phyloP scores from a whole-genome alignment of 305 asterid species.

The Solanum aculeatissimum region DNA sequence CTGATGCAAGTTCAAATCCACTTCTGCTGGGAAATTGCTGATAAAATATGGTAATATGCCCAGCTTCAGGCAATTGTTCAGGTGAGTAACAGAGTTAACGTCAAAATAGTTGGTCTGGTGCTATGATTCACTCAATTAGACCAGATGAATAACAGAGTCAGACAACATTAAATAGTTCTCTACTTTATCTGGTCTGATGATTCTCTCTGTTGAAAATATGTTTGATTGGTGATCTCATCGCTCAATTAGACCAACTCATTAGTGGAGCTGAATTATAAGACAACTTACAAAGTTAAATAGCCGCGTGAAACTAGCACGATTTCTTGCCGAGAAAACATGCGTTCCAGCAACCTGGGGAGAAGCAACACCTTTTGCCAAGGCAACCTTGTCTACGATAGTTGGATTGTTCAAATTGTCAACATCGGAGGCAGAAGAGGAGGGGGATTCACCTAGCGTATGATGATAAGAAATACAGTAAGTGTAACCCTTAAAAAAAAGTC shows the following conservation, averaged over 20 bases:
- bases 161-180: not conserved
- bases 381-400: conserved; percentile 49
- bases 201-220: not conserved
- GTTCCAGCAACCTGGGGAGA: conserved; percentile 37
- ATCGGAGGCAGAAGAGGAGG: conserved; percentile 85
- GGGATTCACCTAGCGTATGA: conserved; percentile 56
- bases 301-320: conserved; percentile 22
- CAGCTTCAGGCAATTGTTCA: not conserved
- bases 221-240: not conserved
- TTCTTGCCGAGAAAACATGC: conserved; percentile 19
- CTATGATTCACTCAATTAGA: not conserved
- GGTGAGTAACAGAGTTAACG: not conserved
- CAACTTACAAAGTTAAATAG: conserved; percentile 33
- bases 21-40: not conserved
- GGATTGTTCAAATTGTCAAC: conserved; percentile 72
- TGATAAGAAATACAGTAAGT: conserved; percentile 1
- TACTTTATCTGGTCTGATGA: not conserved
- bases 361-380: conserved; percentile 36
- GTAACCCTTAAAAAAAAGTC: not conserved
- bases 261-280: not conserved
- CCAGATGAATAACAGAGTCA: not conserved
- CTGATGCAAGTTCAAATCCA: not conserved
- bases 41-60: not conserved
- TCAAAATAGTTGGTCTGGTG: not conserved
- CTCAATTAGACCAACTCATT: not conserved